Base-by-base conservation (phyloP, 164 flowering plant genomes). In the Liriodendron chinense region DNA sequence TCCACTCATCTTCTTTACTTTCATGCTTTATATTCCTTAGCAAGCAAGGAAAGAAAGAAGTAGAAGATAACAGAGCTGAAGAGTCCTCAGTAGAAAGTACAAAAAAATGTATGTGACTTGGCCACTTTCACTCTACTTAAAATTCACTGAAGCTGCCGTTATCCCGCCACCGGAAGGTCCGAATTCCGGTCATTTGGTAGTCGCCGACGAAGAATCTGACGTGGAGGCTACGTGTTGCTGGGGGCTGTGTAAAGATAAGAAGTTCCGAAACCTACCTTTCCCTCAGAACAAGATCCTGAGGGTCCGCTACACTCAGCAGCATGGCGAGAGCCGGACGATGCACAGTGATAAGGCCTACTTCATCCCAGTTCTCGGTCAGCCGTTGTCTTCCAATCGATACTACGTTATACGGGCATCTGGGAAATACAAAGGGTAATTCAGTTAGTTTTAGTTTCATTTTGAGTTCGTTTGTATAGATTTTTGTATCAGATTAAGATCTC, bases 311-410 rank as follows among this genome's bases (percentile, higher is more conserved):
- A 28, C 71, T 18, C 10, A 75, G 26, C 6, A 22, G 0, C 1
- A 18, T 8, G 78, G 74, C 0, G 48, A 76, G 18, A 14, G 28
- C 2, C 0, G 13, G 7, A 13, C 1, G 8, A 63, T 47, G 10
- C 2, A 53, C 70, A 12, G 0, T 8, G 67, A 85, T 66, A 77
- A 76, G 47, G 84, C 79, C 10, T 62, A 79, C 59, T 75, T 89
- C 49, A 76, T 90, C 34, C 92, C 92, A 0, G 91, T 87, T 71
- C 82, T 87, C 21, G 73, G 84, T 77, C 85, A 78, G 67, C 92
- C 94, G 0, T 56, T 86, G 79, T 87, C 91, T 65, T 83, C 88
- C 28, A 91, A 90, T 69, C 84, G 70, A 2, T 91, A 89, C 72
- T 90, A 87, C 63, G 86, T 83, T 0, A 82, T 89, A 4, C 59